Evolutionary conservation across 352 stramenopile genomes (phyloP), one percentile per base, ranked within the genome.

Genomic region (Phytophthora pini): DNA sequence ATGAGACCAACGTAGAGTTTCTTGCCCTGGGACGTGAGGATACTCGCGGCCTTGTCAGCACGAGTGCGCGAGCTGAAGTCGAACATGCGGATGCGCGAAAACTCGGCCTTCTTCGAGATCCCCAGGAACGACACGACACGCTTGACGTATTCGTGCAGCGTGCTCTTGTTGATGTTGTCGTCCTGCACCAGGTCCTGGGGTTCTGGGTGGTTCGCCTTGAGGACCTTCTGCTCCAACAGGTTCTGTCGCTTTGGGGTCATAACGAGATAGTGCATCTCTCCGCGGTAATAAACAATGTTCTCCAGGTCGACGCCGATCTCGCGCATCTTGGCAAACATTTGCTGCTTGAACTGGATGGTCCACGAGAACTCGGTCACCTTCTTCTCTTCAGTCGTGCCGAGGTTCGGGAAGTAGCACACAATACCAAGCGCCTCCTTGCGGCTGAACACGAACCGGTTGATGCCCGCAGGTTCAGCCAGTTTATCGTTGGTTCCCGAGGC

Each of bases 241-340:
- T 91, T 94, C 56, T 83, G 77, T 5, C 79, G 80, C 74, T 89
- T 92, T 12, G 86, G 82, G 5, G 87, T 94, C 82, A 93, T 93
- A 8, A 95, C 87, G 31, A 95, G 65, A 69, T 95, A 95, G 68
- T 95, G 87, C 75, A 92, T 91, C 57, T 92, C 84, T 36, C 87
- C 87, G 22, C 84, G 82, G 68, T 94, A 93, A 74, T 95, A 95
- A 67, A 94, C 87, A 39, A 93, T 81, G 54, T 93, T 93, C 71
- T 95, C 87, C 11, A 93, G 61, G 59, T 93, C 83, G 22, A 95
- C 76, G 38, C 81, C 84, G 17, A 85, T 76, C 12, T 82, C 82
- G 39, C 79, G 78, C 76, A 94, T 86, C 71, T 90, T 84, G 11
- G 78, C 84, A 58, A 94, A 94, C 72, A 92, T 79, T 57, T 89